These are phyloP conservation scores for Aureobasidium mangrovei DNA, from an alignment of 2,329 filamentous ascomycete genomes.

Conservation along the genomic window DNA sequence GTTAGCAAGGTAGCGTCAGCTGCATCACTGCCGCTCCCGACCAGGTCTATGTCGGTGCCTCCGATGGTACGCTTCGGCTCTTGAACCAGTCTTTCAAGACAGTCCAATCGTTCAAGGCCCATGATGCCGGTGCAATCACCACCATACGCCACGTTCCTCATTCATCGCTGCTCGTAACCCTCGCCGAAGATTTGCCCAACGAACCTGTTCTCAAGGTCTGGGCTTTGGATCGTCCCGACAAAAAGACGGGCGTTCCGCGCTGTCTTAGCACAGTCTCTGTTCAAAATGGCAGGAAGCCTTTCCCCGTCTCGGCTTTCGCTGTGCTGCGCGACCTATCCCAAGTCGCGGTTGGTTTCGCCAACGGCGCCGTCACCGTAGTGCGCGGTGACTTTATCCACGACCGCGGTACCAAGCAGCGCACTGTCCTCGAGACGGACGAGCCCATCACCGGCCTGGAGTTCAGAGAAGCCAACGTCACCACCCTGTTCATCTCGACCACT, in stretches of 20 bases:
- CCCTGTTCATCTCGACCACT: constrained; percentile 86
- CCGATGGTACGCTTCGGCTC: constrained; percentile 79
- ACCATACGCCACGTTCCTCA: constrained; percentile 89
- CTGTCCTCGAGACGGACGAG: constrained; percentile 93
- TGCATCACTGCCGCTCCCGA: constrained; percentile 80
- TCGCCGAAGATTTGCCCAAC: constrained; percentile 76
- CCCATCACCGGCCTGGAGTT: constrained; percentile 89
- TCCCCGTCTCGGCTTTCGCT: constrained; percentile 89
- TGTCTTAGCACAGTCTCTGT: constrained; percentile 81
- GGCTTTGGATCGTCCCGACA: constrained; percentile 87
- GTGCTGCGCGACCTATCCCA: constrained; percentile 83
- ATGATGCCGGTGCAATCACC: constrained; percentile 71
- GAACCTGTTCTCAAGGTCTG: constrained; percentile 94
- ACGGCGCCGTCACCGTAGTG: constrained; percentile 87
- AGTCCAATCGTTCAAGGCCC: constrained; percentile 75
- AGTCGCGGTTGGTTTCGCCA: constrained; percentile 89
- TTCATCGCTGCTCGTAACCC: constrained; percentile 75
- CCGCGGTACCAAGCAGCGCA: constrained; percentile 84
- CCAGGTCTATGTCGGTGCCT: constrained; percentile 79
- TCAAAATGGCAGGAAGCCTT: constrained; percentile 83
- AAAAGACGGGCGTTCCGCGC: constrained; percentile 82
- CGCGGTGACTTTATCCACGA: constrained; percentile 93
- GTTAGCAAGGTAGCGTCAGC: constrained; percentile 57
- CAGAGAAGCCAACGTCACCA: constrained; percentile 54
- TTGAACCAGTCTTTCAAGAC: constrained; percentile 82